Evolutionary conservation across 352 stramenopile genomes (phyloP), one percentile per base, ranked within the genome.

Genomic region (Phytophthora ramorum): DNA sequence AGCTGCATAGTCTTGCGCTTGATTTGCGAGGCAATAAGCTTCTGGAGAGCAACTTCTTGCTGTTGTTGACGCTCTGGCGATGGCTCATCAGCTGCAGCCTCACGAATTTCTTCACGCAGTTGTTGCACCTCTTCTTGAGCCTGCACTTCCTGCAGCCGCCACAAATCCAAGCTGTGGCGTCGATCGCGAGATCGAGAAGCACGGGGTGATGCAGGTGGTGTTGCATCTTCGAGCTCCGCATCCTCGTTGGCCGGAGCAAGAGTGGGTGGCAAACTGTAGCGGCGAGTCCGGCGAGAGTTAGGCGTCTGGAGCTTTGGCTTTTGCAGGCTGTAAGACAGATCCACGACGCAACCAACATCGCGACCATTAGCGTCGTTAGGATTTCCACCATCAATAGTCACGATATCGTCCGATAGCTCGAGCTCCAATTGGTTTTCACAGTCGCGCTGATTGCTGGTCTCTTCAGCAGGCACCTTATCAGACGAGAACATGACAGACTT

Each of bases 1-100:
- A 89, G 51, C 32, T 75, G 58, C 72, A 85, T 79, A 19, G 74
- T 85, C 51, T 86, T 87, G 32, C 78, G 69, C 35, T 81, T 78
- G 67, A 90, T 82, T 68, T 92, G 80, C 9, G 83, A 80, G 14
- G 72, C 64, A 28, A 94, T 73, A 28, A 93, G 76, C 41, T 83
- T 83, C 40, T 90, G 78, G 38, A 96, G 76, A 24, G 88, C 83
- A 37, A 80, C 69, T 61, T 93, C 79, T 66, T 92, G 83, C 24
- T 92, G 79, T 22, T 83, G 76, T 28, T 89, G 80, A 53, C 93
- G 78, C 50, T 91, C 83, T 44, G 77, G 76, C 26, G 90, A 83
- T 19, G 89, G 82, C 28, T 92, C 75, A 32, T 85, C 71, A 47
- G 74, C 60, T 49, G 78, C 78, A n/a, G 73, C 73, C 24, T 78